These are phyloP conservation scores for Quercus phellos DNA, from an alignment of 331 rosid genomes.

Conservation along the genomic window DNA sequence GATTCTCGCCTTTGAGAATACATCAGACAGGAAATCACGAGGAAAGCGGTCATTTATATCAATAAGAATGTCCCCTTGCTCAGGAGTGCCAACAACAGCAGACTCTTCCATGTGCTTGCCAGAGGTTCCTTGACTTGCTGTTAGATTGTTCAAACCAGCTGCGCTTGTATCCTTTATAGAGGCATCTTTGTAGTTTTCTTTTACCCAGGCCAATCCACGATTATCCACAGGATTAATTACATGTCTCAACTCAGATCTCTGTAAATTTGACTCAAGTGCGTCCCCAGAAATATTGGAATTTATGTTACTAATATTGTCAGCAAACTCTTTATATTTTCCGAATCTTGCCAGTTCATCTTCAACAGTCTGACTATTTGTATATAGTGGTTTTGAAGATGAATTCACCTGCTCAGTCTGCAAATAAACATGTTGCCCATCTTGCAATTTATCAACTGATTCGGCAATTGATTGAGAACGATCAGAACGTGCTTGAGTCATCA, in stretches of 20 bases:
- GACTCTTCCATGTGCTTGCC: constrained; percentile 23
- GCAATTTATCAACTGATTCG: constrained; percentile 30
- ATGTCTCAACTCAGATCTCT: constrained; percentile 14
- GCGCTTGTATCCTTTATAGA: constrained; percentile 21
- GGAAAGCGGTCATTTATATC: constrained; percentile 55
- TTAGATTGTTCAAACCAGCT: constrained; percentile 17
- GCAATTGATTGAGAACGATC: constrained; percentile 29
- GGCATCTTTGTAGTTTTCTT: constrained; percentile 24
- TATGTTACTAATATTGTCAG: constrained; percentile 21
- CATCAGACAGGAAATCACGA: constrained; percentile 46
- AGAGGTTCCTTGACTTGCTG: constrained; percentile 18
- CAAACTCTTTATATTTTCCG: constrained; percentile 14
- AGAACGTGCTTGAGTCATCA: constrained; percentile 29
- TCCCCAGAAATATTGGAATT: constrained; percentile 26
- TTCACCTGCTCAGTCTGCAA: constrained; percentile 26
- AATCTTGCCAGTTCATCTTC: constrained; percentile 32
- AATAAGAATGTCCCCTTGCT: constrained; percentile 45
- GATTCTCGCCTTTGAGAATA: constrained; percentile 41
- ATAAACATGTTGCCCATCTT: constrained; percentile 23
- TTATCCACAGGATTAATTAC: constrained; percentile 7
- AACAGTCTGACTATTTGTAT: constrained; percentile 18
- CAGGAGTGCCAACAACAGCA: constrained; percentile 28
- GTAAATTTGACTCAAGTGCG: constrained; percentile 23
- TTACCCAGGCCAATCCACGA: constrained; percentile 20
- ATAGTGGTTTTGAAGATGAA: constrained; percentile 23